phyloP scores from a whole-genome alignment of 768 basidiomycete genomes.

The Hericium rajendrae region DNA sequence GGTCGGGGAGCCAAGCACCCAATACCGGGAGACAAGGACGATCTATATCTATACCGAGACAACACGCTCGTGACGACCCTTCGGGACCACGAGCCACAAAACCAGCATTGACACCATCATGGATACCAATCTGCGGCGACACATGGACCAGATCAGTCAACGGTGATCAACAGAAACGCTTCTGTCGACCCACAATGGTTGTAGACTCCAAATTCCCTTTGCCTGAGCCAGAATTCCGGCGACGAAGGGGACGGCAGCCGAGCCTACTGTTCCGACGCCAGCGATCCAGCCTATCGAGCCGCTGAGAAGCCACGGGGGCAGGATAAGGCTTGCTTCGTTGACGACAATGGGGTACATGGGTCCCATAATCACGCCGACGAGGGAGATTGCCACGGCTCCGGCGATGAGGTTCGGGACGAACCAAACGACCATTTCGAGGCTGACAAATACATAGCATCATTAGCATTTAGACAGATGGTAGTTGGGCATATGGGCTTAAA shows the following conservation, averaged over 20 bases:
- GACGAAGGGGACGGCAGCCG: conserved; percentile 6
- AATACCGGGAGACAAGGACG: no score
- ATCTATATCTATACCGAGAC: no score
- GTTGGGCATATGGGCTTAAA: conserved; percentile 7
- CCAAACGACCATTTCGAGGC: conserved; percentile 61
- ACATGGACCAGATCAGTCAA: background rate
- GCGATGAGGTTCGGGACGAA: conserved; percentile 56
- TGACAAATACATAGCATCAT: conserved; percentile 12
- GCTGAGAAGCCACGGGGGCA: conserved; percentile 2
- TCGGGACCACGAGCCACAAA: background rate
- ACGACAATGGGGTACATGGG: conserved; percentile 56
- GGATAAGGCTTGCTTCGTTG: conserved; percentile 5
- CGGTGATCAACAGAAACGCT: conserved; percentile 11
- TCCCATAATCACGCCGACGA: conserved; percentile 62
- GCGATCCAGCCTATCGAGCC: no score
- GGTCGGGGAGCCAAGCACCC: no score
- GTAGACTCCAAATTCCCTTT: conserved; percentile 1
- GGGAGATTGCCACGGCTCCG: conserved; percentile 51
- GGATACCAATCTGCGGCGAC: background rate
- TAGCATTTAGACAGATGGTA: background rate
- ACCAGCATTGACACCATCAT: conserved; percentile 2
- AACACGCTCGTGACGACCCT: background rate
- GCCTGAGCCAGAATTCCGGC: no score
- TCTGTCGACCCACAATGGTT: conserved; percentile 7
- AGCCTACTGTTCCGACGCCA: no score